Evolutionary conservation across 805 yeast species (phyloP).

Genomic region (Starmera caribaea): DNA sequence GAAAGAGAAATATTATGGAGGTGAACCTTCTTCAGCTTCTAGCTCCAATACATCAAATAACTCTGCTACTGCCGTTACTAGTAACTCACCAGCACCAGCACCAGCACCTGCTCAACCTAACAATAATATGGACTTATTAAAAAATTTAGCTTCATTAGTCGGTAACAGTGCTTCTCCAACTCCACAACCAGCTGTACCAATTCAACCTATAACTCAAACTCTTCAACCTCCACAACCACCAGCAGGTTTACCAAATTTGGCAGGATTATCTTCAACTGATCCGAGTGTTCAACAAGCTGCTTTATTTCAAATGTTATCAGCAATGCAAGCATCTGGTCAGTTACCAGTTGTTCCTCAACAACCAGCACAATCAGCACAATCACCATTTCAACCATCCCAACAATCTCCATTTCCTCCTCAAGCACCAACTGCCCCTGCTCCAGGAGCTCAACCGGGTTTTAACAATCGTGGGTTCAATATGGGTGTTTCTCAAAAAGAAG

Average conservation of each 20-base stretch:
- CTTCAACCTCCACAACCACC: slow-evolving; percentile 8
- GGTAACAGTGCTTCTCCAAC: slow-evolving; percentile 3
- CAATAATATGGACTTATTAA: slow-evolving; percentile 56
- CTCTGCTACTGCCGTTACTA: slow-evolving; percentile 62
- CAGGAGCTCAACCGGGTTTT: slow-evolving; percentile 6
- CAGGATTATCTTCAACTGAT: slow-evolving; percentile 15
- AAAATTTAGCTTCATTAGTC: slow-evolving; percentile 52
- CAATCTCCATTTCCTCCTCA: slow-evolving; percentile 4
- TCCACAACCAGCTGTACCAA: slow-evolving; percentile 1
- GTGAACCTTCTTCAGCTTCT: slow-evolving; percentile 8
- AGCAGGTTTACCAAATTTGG: slow-evolving; percentile 7
- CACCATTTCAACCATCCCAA: slow-evolving; percentile 2
- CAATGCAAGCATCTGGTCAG: slow-evolving; percentile 21
- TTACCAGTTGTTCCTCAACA: slow-evolving; percentile 10
- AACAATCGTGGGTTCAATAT: slow-evolving; percentile 2
- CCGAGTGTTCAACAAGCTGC: slow-evolving; percentile 30
- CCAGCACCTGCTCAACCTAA: slow-evolving; percentile 22
- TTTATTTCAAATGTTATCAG: slow-evolving; percentile 28
- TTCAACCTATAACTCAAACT: slow-evolving; percentile 3
- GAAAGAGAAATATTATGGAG: slow-evolving; percentile 45
- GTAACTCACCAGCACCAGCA: slow-evolving; percentile 21
- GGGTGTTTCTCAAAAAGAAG: slow-evolving; percentile 16
- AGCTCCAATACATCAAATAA: slow-evolving; percentile 10
- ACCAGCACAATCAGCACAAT: slow-evolving; percentile 4
- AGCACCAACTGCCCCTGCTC: neutral